Percentiles rank a stretch among this genome's conserved stretches.
Evolutionary conservation across 192 early-diverging fungal genomes (phyloP).

Genomic region (Jimgerdemannia flammicorona): DNA sequence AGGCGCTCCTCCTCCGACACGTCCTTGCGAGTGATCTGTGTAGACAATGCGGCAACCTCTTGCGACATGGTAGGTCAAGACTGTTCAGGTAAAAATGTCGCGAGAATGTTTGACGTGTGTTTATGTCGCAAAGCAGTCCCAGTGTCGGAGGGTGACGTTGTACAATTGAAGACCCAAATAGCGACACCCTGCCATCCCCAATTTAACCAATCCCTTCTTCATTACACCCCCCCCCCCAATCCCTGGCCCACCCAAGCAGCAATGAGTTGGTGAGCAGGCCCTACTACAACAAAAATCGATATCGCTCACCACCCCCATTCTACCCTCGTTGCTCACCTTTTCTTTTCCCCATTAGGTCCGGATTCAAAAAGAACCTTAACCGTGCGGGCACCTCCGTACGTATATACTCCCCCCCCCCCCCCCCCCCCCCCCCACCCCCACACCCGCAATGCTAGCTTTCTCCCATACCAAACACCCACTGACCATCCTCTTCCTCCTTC

Average conservation of each 20-base stretch:
- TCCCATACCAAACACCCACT: background rate
- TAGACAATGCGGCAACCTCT: no score
- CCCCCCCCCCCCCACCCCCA: background rate
- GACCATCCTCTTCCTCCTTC: background rate
- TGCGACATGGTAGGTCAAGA: no score
- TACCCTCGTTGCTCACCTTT: background rate
- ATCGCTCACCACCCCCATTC: background rate
- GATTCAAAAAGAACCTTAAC: conserved; percentile 81
- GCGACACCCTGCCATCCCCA: no score
- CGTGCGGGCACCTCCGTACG: conserved; percentile 66
- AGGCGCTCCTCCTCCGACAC: conserved; percentile 35
- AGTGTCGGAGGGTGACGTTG: no score
- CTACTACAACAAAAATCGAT: background rate
- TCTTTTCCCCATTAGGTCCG: conserved; percentile 44
- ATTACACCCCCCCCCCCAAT: background rate
- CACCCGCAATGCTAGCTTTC: background rate
- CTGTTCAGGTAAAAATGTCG: no score
- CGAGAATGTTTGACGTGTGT: no score
- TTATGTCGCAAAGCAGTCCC: no score
- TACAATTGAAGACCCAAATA: no score
- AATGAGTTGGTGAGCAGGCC: background rate
- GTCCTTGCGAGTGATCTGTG: background rate
- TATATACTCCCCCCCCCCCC: background rate
- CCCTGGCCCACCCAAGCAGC: background rate
- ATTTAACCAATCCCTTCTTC: background rate